Conservation (phyloP, 352 stramenopile species). For the Saprolegnia parasitica region DNA sequence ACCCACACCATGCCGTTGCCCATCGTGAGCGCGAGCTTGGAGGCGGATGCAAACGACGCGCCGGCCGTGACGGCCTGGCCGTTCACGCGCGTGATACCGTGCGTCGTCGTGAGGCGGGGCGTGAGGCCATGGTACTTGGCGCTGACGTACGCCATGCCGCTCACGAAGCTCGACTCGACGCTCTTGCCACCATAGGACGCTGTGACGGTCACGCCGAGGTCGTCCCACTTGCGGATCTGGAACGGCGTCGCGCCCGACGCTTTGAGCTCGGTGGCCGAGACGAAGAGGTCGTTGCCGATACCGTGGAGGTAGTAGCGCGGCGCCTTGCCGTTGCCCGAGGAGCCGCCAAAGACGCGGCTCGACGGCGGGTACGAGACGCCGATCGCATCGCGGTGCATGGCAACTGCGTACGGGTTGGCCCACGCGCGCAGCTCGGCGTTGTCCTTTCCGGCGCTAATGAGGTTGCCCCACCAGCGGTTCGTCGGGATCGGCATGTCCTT, state of each 20-base stretch:
- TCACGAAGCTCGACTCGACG: conserved; percentile 52
- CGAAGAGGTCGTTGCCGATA: conserved; percentile 53
- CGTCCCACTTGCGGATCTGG: conserved; percentile 55
- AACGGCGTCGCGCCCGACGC: conserved; percentile 35
- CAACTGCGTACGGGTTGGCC: conserved; percentile 63
- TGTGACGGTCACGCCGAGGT: conserved; percentile 57
- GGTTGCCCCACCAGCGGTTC: conserved; percentile 76
- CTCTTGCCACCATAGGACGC: conserved; percentile 33
- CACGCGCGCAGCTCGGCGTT: conserved; percentile 46
- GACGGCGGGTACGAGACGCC: conserved; percentile 60
- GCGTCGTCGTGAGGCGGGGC: conserved; percentile 47
- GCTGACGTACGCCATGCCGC: conserved; percentile 70
- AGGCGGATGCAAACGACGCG: conserved; percentile 33
- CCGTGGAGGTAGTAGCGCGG: conserved; percentile 26
- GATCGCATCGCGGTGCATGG: conserved; percentile 48
- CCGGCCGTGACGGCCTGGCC: conserved; percentile 33
- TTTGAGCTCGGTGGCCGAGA: conserved; percentile 55
- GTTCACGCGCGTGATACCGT: conserved; percentile 55
- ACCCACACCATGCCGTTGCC: conserved; percentile 56
- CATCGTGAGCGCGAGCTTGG: conserved; percentile 46
- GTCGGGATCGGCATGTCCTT: conserved; percentile 46
- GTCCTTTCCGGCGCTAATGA: conserved; percentile 44
- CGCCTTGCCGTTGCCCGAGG: conserved; percentile 36
- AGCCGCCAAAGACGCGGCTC: conserved; percentile 56
- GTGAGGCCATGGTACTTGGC: conserved; percentile 50